Conservation (phyloP, 495 filamentous ascomycete species). For the Talaromyces nanjingensis region DNA sequence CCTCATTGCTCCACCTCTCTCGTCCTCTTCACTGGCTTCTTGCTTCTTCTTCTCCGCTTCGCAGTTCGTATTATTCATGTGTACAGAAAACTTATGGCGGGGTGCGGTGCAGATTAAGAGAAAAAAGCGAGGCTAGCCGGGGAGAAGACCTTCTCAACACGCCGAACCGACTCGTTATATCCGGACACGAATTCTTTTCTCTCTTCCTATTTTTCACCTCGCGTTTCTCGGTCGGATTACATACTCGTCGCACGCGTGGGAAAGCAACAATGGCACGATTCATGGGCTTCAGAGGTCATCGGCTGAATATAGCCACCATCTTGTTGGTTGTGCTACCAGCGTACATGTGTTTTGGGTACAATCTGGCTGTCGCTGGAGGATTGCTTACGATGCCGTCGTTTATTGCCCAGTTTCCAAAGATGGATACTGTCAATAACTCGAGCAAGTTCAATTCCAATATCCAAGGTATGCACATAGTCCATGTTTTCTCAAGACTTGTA, state of each 20-base stretch:
- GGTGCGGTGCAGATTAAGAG: background rate
- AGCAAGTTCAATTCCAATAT: constrained; percentile 32
- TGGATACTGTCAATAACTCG: constrained; percentile 42
- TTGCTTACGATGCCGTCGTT: constrained; percentile 33
- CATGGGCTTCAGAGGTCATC: constrained; percentile 26
- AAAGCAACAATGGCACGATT: constrained; percentile 2
- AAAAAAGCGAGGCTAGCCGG: background rate
- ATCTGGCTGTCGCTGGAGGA: constrained; percentile 41
- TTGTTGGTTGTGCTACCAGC: constrained; percentile 36
- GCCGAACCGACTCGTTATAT: background rate
- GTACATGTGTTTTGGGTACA: constrained; percentile 47
- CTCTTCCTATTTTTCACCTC: background rate
- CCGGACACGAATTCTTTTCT: background rate
- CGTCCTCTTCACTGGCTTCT: background rate
- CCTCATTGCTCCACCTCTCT: background rate
- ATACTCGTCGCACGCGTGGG: background rate
- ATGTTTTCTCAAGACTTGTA: background rate
- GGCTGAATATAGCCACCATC: constrained; percentile 27
- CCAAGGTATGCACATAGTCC: constrained; percentile 23
- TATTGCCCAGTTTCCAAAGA: constrained; percentile 40
- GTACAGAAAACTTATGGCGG: background rate
- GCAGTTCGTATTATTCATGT: background rate
- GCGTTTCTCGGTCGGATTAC: background rate
- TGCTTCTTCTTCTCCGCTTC: background rate
- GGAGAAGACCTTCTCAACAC: background rate